phyloP scores from a whole-genome alignment of 768 basidiomycete genomes.

The Pseudohyphozyma bogoriensis region DNA sequence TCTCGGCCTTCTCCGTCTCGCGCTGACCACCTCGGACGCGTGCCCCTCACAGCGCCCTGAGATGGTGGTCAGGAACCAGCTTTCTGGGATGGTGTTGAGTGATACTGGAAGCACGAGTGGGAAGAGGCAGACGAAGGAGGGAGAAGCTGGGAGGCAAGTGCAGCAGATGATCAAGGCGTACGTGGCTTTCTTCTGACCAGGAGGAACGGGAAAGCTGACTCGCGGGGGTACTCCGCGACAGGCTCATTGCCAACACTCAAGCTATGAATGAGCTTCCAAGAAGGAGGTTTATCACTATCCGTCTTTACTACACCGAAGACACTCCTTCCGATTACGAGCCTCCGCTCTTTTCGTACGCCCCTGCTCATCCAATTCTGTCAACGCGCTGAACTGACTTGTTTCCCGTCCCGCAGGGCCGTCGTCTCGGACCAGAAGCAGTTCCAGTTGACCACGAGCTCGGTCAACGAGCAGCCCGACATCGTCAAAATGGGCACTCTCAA shows the following conservation, averaged over 20 bases:
- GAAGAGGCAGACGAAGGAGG: conserved; percentile 3
- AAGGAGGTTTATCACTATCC: conserved; percentile 77
- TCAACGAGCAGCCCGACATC: conserved; percentile 18
- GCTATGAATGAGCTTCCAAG: conserved; percentile 41
- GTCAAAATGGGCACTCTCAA: conserved; percentile 14
- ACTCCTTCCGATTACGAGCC: conserved; percentile 78
- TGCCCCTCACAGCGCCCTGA: conserved; percentile 5
- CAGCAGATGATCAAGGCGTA: conserved; percentile 62
- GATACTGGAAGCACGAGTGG: background rate
- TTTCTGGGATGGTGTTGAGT: conserved; percentile 18
- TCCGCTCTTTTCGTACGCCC: conserved; percentile 48
- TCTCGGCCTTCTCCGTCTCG: background rate
- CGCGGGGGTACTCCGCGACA: too few species aligned
- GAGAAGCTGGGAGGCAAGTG: conserved; percentile 23
- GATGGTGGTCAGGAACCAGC: conserved; percentile 22
- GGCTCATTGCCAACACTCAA: conserved; percentile 25
- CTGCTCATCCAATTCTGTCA: background rate
- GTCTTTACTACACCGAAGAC: conserved; percentile 68
- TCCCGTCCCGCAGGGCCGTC: background rate
- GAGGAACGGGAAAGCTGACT: too few species aligned
- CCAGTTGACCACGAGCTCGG: conserved; percentile 18
- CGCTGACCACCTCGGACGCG: background rate
- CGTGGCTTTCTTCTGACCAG: background rate
- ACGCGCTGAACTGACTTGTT: background rate
- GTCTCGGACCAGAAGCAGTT: background rate